Evolutionary conservation across 1,139 yeast genomes (phyloP).

Genomic region (Debaryomycetaceae sp.): DNA sequence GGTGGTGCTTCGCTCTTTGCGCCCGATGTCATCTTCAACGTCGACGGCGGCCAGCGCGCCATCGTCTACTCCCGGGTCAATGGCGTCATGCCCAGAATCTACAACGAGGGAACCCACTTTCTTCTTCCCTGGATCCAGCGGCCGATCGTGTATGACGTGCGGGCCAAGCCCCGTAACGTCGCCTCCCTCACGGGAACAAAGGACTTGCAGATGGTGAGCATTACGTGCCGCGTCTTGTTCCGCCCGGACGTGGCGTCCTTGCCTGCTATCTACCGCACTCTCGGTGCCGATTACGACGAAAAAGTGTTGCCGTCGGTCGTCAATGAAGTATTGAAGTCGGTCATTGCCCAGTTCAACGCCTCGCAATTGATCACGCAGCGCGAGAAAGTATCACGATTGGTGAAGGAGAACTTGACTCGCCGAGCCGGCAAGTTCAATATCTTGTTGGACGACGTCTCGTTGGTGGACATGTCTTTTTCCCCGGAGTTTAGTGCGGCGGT

Average conservation of each 20-base stretch:
- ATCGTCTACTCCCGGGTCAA: slow-evolving; percentile 80
- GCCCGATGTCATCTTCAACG: slow-evolving; percentile 79
- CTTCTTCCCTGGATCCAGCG: slow-evolving; percentile 93
- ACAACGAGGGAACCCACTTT: slow-evolving; percentile 91
- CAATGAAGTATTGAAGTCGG: slow-evolving; percentile 91
- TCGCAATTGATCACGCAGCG: slow-evolving; percentile 96
- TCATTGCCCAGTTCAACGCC: slow-evolving; percentile 97
- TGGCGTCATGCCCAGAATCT: slow-evolving; percentile 81
- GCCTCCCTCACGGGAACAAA: slow-evolving; percentile 98
- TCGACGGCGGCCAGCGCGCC: slow-evolving; percentile 99
- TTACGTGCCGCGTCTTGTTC: slow-evolving; percentile 92
- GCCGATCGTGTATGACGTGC: slow-evolving; percentile 85
- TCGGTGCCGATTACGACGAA: slow-evolving; percentile 92
- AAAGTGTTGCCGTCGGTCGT: slow-evolving; percentile 94
- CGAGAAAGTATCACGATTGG: slow-evolving; percentile 86
- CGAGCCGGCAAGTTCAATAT: slow-evolving; percentile 88
- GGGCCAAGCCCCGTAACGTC: slow-evolving; percentile 95
- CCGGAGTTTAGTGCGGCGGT: slow-evolving; percentile 98
- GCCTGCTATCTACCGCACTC: slow-evolving; percentile 80
- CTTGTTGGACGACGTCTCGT: slow-evolving; percentile 85
- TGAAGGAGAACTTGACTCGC: slow-evolving; percentile 81
- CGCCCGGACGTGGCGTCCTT: slow-evolving; percentile 73
- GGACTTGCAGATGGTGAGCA: slow-evolving; percentile 97
- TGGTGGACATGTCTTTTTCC: slow-evolving; percentile 91
- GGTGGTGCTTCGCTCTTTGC: slow-evolving; percentile 63